Percentiles rank a stretch among this genome's conserved stretches.
Evolutionary conservation across 768 basidiomycete genomes (phyloP).

Genomic region (Trametes meyenii): DNA sequence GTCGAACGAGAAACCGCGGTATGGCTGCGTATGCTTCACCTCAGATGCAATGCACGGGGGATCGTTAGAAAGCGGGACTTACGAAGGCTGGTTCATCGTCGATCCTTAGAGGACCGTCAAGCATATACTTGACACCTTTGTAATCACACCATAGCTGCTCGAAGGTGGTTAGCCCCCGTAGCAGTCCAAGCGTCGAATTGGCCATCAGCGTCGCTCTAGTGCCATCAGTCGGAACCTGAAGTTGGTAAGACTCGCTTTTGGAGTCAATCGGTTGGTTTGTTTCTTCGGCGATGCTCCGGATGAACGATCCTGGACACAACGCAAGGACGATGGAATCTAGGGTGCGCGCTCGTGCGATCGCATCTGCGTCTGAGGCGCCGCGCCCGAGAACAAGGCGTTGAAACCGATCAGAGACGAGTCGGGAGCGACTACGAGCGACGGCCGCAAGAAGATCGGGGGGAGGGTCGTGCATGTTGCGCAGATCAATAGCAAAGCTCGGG

Average conservation of each 20-base stretch:
- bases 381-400: conserved; percentile 46
- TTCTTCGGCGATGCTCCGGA: conserved; percentile 39
- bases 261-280: conserved; percentile 37
- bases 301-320: conserved; percentile 25
- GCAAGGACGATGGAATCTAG: conserved; percentile 35
- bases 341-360: conserved; percentile 30
- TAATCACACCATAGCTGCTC: conserved; percentile 53
- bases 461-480: conserved; percentile 36
- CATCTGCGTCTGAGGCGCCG: conserved; percentile 35
- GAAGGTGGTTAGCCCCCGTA: conserved; percentile 59
- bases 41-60: not conserved
- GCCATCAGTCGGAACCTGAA: conserved; percentile 44
- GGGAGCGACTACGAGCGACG: conserved; percentile 32
- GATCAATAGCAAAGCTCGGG: conserved; percentile 47
- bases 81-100: conserved; percentile 53
- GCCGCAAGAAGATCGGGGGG: conserved; percentile 41
- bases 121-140: conserved; percentile 38
- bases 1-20: conserved; percentile 80
- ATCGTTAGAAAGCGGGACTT: conserved; percentile 12
- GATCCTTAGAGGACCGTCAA: conserved; percentile 45
- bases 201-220: conserved; percentile 42
- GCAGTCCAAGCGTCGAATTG: conserved; percentile 51
- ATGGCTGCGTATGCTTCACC: conserved; percentile 47
- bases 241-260: conserved; percentile 48
- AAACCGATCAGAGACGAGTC: conserved; percentile 41